These are phyloP conservation scores for Penicillium ucsense DNA, from an alignment of 495 filamentous ascomycete species.

Conservation along the genomic window DNA sequence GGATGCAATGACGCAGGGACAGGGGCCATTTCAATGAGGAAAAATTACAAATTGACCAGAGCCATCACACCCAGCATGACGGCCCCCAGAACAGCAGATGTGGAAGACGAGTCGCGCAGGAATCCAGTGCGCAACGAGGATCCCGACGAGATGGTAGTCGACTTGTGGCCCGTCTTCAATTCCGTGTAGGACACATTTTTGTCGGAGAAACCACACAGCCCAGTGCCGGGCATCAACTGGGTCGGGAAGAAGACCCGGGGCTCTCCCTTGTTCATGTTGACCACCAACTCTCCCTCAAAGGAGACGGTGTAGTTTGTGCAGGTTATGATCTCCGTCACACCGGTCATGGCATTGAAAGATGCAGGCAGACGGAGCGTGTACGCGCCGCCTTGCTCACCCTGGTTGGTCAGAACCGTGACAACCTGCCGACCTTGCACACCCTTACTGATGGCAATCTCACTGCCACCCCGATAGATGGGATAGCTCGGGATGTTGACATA, in stretches of 20 bases:
- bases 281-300: conserved; percentile 31
- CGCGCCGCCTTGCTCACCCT: conserved; percentile 33
- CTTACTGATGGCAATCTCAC: conserved; percentile 55
- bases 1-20: not conserved
- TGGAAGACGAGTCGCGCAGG: too few species aligned
- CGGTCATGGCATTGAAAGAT: conserved; percentile 25
- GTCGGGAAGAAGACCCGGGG: conserved; percentile 39
- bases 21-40: not conserved
- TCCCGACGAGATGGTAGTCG: not conserved
- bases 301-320: conserved; percentile 37
- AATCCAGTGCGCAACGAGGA: not conserved
- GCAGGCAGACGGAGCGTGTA: conserved; percentile 36
- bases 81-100: not conserved
- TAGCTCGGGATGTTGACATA: conserved; percentile 43
- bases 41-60: too few species aligned
- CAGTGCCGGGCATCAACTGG: conserved; percentile 22
- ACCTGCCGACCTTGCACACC: conserved; percentile 45
- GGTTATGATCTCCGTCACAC: conserved; percentile 39
- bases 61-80: not conserved
- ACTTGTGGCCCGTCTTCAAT: conserved; percentile 5
- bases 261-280: conserved; percentile 39
- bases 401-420: conserved; percentile 50
- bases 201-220: conserved; percentile 23
- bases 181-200: conserved; percentile 8
- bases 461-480: conserved; percentile 43